These are phyloP conservation scores for Neurospora sp. DNA, from an alignment of 495 filamentous ascomycete species.

Conservation along the genomic window DNA sequence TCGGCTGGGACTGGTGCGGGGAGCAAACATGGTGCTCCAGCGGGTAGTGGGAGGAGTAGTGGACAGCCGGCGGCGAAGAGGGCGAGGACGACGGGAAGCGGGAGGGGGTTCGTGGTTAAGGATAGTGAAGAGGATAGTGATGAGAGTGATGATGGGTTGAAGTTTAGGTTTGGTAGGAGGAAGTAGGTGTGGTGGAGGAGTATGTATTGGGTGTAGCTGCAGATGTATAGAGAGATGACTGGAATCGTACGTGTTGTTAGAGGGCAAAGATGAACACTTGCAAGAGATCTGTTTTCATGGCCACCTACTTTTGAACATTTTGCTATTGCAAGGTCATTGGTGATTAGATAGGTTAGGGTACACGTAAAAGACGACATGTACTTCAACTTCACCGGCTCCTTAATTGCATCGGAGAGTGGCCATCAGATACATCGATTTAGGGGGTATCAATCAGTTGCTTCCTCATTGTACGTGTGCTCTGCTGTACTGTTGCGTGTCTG, in stretches of 20 bases:
- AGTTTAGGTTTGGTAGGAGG: conserved; percentile 37
- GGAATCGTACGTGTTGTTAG: neutral
- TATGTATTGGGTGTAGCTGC: neutral
- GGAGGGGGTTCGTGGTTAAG: conserved; percentile 14
- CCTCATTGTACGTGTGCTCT: neutral
- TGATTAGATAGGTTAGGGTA: neutral
- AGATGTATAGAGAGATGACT: neutral
- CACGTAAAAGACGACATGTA: neutral
- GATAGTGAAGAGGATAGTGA: conserved; percentile 31
- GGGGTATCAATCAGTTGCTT: neutral
- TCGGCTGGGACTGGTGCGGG: conserved; percentile 11
- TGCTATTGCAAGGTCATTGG: neutral
- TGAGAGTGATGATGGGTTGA: conserved; percentile 44
- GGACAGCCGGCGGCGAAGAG: conserved; percentile 34
- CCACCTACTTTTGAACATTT: neutral
- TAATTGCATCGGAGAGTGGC: neutral
- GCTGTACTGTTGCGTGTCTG: neutral
- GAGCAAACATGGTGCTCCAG: conserved; percentile 29
- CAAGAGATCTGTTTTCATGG: neutral
- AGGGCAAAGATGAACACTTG: neutral
- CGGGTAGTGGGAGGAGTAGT: conserved; percentile 16
- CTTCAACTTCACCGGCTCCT: neutral
- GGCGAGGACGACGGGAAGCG: conserved; percentile 12
- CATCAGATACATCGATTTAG: neutral
- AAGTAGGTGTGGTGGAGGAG: conserved; percentile 1